Evolutionary conservation across 345 rosid genomes (phyloP).

Genomic region (Gossypium stocksii): DNA sequence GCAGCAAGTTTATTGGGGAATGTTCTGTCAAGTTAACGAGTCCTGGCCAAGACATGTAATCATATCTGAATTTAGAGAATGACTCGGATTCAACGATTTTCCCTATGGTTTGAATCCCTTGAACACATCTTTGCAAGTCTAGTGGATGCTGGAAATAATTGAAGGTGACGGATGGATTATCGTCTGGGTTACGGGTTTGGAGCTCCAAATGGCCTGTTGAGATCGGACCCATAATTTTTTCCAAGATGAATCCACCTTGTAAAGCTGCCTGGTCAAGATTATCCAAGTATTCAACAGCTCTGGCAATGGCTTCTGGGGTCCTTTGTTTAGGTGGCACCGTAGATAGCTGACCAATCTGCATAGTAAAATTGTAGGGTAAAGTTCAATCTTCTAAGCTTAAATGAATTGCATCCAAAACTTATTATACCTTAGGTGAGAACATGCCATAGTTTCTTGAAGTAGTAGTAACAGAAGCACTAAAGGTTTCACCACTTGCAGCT

Average conservation of each 20-base stretch:
- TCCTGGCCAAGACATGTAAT: slow-evolving; percentile 26
- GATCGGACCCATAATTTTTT: slow-evolving; percentile 56
- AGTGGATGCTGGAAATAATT: slow-evolving; percentile 60
- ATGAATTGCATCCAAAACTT: background rate
- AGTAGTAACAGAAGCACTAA: slow-evolving; percentile 1
- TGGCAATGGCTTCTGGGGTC: slow-evolving; percentile 32
- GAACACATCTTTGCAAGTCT: slow-evolving; percentile 48
- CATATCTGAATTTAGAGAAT: slow-evolving; percentile 37
- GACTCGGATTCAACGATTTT: slow-evolving; percentile 48
- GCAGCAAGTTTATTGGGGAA: slow-evolving; percentile 62
- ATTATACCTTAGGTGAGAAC: slow-evolving; percentile 48
- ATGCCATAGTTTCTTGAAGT: slow-evolving; percentile 37
- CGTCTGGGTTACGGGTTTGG: slow-evolving; percentile 37
- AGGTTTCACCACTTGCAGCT: slow-evolving; percentile 53
- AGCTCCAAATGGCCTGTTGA: slow-evolving; percentile 61
- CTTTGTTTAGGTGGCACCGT: slow-evolving; percentile 16
- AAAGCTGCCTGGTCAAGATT: slow-evolving; percentile 33
- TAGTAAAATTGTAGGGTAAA: background rate
- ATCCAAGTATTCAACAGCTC: slow-evolving; percentile 29
- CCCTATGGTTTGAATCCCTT: slow-evolving; percentile 50
- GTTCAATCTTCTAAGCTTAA: background rate
- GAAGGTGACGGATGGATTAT: slow-evolving; percentile 60
- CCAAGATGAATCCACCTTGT: slow-evolving; percentile 62
- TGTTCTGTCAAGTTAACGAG: slow-evolving; percentile 44
- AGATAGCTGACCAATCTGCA: background rate